Base-by-base conservation (phyloP, 108 stramenopile species). In the Skeletonema potamos region DNA sequence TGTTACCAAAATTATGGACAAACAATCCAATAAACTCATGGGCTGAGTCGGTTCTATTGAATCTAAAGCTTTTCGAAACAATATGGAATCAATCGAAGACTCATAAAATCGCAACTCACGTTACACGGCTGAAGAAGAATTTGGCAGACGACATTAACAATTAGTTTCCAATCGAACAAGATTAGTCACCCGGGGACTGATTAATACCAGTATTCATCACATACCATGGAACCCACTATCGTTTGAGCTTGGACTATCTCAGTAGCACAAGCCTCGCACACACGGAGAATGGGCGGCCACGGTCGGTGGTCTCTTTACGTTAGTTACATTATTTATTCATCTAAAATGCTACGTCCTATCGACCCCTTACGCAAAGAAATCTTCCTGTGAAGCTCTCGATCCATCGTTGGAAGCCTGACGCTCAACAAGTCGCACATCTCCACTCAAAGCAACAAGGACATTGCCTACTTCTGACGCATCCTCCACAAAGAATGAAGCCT, bases 401-500 rank as follows among this genome's bases (percentile, higher is more conserved):
- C 59, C 72, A 68, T 56, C 61, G 22, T 66, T 20, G 4, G 59
- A 69, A 17, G 27, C 43, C 48, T 44, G 63, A 17, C 68, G 68
- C 26, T 55, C 54, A 63, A 54, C 44, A 8, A 70, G 30, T 20
- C 56, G 56, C 64, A 59, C 39, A 15, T 73, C 79, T 30, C 83
- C 79, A 64, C 66, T 81, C 70, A 84, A 28, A 10, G 69, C 55
- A 12, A 95, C 88, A 15, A 95, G 77, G 24, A 89, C 75, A 44
- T 89, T 74, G 26, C 86, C 85, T 1, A 95, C 94, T 28, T 89
- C 88, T 44, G 87, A 76, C 4, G 89, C 94, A 76, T 89, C 84
- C n/a, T 85, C 89, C 6, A 95, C 90, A 58, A 76, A 95, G 64
- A 86, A 83, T 13, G 89, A 88, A 1, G 94, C 94, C 72, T 91